Evolutionary conservation across 768 basidiomycete species (phyloP), one percentile per base, ranked within the genome.

Genomic region (Gymnopilus junonius): DNA sequence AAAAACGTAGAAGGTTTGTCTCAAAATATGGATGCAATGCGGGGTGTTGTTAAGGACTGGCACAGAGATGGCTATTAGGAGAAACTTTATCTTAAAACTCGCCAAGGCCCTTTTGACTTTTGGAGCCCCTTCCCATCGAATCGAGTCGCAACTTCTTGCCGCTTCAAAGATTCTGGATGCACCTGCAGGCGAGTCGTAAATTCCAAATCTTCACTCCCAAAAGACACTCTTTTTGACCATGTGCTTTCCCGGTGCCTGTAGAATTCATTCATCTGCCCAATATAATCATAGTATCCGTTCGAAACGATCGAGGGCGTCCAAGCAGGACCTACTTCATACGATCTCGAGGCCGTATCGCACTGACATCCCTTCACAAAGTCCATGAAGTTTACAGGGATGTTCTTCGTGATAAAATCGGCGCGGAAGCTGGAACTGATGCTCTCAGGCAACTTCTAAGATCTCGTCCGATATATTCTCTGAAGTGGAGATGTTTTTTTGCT

Each of bases 61-160:
- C 34, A 15, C 60, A 87, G 87, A 83, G 56, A 71, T 83, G 8
- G 73, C 77, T 31, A 79, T 76, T 48, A 82, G 86, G 55, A 81
- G 83, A 60, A 87, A 89, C 58, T 97, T 97, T 78, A 82, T 97
- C 54, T 79, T 96, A 68, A 90, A 89, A 71, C 84, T 97, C 25
- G 93, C 94, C 2, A 91, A 93, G 72, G 92, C 93, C 11, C 83
- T 98, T 61, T 86, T 98, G 73, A 83, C 88, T n/a, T 96, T 93
- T 73, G 95, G 95, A 20, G 92, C 95, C n/a, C 95, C 95, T 1
- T 94, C 94, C 21, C 96, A 97, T 74, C 85, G 96, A 20, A 90
- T 96, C 65, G 94, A 97, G 77, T 89, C 93, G 1, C 95, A 96
- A 73, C 85, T 98, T 40, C 82, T 83, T 62, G 86, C 92, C 4